Base-by-base conservation (phyloP, 1,284 basidiomycete species). In the Clitocybe nebularis region DNA sequence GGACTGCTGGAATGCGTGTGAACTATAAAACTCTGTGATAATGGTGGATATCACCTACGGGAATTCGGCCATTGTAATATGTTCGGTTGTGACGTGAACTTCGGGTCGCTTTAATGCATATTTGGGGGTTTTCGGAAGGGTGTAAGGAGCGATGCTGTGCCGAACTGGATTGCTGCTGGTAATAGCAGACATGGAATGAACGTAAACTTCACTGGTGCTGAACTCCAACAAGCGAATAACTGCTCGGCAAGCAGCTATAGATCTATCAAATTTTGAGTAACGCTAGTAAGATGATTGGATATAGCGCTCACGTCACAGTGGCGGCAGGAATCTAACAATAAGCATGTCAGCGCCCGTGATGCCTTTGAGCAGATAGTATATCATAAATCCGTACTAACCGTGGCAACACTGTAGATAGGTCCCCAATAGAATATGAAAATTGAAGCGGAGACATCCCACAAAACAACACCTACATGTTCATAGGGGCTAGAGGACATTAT, bases 201-300 rank as follows among this genome's bases (percentile, higher is more conserved):
- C 63, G 47, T 77, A 76, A 17, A 70, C 58, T 24, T 77, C 74
- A 14, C 54, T 51, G 5, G 65, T 58, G 46, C 61, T 69, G 56
- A 74, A 77, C 28, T 79, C 76, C 24, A 75, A 69, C 20, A 84
- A 65, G 46, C 79, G 71, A 54, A 83, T 79, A 36, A 84, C 80
- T 14, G 76, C 73, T 38, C 82, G 74, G 56, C 80, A 81, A 13
- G 82, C 78, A 16, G 81, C 78, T 37, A 82, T 78, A 6, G 76
- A 69, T 20, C 77, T 81, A 48, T 36, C 20, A 20, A 32, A 24
- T 11, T 39, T 40, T 37, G 26, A 41, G 44, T 34, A 43, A 38
- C 40, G 32, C 29, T 41, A 33, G 38, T 13, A 46, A 39, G 20
- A 30, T 24, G 29, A 41, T 17, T 28, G 37, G 17, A 38, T 41